Conservation (phyloP, 441 rosid genomes). For the Pelargonium cotyledonis region DNA sequence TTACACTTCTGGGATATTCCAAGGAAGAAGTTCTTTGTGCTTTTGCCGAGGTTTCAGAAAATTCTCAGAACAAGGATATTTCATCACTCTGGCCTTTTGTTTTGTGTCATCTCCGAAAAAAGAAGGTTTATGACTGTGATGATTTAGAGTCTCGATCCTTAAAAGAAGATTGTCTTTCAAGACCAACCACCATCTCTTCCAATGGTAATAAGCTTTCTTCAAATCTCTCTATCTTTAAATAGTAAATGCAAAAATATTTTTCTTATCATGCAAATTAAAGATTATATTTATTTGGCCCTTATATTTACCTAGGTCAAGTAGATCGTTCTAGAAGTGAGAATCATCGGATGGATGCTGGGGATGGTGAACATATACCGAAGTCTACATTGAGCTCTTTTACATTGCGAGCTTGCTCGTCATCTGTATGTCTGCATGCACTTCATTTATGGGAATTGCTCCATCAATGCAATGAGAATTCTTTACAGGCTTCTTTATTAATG, state of each 20-base stretch:
- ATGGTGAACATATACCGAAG: conserved; percentile 29
- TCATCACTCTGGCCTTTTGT: conserved; percentile 61
- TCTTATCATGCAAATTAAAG: not conserved
- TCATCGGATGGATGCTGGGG: conserved; percentile 27
- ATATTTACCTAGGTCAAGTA: conserved; percentile 37
- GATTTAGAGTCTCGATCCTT: conserved; percentile 25
- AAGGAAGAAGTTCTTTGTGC: conserved; percentile 60
- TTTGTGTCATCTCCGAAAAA: conserved; percentile 63
- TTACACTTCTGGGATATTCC: conserved; percentile 53
- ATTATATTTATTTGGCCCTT: conserved; percentile 6
- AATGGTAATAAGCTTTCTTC: conserved; percentile 27
- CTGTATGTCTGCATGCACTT: conserved; percentile 42
- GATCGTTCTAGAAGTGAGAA: conserved; percentile 30
- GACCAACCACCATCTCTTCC: conserved; percentile 24
- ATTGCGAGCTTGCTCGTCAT: conserved; percentile 57
- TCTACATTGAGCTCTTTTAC: conserved; percentile 27
- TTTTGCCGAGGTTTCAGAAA: conserved; percentile 50
- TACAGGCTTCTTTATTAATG: too few relatives aligned
- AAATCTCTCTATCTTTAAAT: not conserved
- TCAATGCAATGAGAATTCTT: not conserved
- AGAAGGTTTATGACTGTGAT: conserved; percentile 40
- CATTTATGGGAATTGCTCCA: not conserved
- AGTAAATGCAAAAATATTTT: not conserved
- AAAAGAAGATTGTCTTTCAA: conserved; percentile 21
- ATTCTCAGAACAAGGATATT: conserved; percentile 45